Conservation (phyloP, 2,329 filamentous ascomycete species). For the Beauveria brongniartii region DNA sequence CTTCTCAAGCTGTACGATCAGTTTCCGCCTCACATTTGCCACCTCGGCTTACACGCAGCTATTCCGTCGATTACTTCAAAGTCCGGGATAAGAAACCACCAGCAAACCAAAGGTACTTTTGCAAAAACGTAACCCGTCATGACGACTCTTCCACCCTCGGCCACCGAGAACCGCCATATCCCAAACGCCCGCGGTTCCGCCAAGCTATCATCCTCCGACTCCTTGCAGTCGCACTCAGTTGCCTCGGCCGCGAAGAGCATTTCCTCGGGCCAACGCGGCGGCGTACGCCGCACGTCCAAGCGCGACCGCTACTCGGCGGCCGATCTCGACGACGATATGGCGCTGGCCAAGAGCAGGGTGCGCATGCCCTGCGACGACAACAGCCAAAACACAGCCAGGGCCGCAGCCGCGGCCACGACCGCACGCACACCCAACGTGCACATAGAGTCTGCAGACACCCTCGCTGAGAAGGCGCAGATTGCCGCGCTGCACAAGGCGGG, state of each 20-base stretch:
- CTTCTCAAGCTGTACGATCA: neutral
- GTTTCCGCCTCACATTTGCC: neutral
- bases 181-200: neutral
- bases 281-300: neutral
- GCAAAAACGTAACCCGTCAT: neutral
- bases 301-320: neutral
- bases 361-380: conserved; percentile 1
- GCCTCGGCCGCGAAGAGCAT: neutral
- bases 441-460: neutral
- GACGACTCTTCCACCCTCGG: neutral
- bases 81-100: too few species aligned
- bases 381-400: neutral
- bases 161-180: neutral
- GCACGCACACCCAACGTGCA: neutral
- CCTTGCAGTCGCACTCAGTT: neutral
- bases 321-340: conserved; percentile 2
- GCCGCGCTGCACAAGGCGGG: neutral
- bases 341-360: neutral
- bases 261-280: neutral
- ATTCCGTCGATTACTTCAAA: neutral
- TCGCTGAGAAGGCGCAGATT: neutral
- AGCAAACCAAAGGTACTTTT: neutral
- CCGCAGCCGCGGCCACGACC: neutral
- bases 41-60: neutral
- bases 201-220: neutral